These are phyloP conservation scores for Mycena galericulata DNA, from an alignment of 768 basidiomycete genomes.

Conservation along the genomic window DNA sequence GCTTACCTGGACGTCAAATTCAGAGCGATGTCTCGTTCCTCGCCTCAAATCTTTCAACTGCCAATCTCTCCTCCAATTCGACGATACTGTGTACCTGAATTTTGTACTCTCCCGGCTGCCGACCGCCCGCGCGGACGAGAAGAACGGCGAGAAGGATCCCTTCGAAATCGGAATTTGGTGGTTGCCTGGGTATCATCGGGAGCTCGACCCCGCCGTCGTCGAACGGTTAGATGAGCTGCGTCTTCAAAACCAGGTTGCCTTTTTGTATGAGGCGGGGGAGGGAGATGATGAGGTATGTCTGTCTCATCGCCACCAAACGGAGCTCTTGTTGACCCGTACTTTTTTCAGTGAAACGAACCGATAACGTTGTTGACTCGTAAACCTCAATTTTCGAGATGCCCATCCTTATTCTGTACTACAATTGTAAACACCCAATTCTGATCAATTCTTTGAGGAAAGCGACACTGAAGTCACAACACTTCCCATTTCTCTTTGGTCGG, in stretches of 20 bases:
- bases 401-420: too few species aligned
- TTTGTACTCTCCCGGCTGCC: background rate
- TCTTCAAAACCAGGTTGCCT: background rate
- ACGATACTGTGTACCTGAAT: background rate
- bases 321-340: background rate
- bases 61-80: background rate
- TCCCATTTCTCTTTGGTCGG: too few species aligned
- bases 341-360: background rate
- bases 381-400: too few species aligned
- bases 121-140: too few species aligned
- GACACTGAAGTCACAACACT: too few species aligned
- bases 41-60: background rate
- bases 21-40: background rate
- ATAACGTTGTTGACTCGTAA: too few species aligned
- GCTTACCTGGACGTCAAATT: background rate
- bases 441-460: too few species aligned
- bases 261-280: background rate
- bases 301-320: background rate
- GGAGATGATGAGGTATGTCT: background rate
- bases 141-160: background rate
- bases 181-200: background rate
- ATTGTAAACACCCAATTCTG: too few species aligned
- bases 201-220: background rate
- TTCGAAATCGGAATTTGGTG: background rate
- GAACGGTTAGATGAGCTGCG: background rate